Evolutionary conservation across 345 rosid species (phyloP), one percentile per base, ranked within the genome.

Genomic region (Turnera subulata): DNA sequence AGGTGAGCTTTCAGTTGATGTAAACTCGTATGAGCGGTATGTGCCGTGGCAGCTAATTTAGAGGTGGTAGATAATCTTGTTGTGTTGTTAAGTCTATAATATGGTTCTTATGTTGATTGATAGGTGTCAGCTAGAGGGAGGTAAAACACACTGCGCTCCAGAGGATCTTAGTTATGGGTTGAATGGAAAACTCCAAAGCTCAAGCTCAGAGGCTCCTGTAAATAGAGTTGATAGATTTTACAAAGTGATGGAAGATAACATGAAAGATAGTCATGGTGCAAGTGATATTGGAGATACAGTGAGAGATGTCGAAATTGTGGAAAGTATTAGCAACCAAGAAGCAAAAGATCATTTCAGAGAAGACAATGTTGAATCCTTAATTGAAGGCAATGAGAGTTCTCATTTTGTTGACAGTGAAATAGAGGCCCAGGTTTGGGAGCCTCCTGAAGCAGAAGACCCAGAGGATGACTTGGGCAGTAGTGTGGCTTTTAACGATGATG

Each of bases 1-100:
- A 87, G 99, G 97, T 53, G 97, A 87, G 57, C 59, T 74, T 70
- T 85, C 90, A 4, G 92, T 84, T 63, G 96, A 87, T 67, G 77
- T 66, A 42, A 83, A 73, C 65, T 56, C 84, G 16, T 54, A 62
- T 68, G 70, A 74, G 53, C 54, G 82, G 98, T 86, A 71, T 63
- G 81, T 38, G 19, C 16, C 9, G 25, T 24, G 37, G 44, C 50
- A 50, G 44, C 42, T 54, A 58, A 44, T 25, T 39, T 1, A 40
- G 14, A 11, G 58, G 43, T 51, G 53, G 17, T 6, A 33, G 53
- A 56, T 52, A 16, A 24, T 25, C 32, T 45, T 57, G 4, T 32
- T 64, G 13, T 32, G 55, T 44, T 35, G 16, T 46, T 44, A 18
- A 26, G 55, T 22, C 38, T 65, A 37, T 50, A 15, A 47, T 29